Conservation (phyloP, 176 grass and related monocot species). For the Tillandsia fasciculata region DNA sequence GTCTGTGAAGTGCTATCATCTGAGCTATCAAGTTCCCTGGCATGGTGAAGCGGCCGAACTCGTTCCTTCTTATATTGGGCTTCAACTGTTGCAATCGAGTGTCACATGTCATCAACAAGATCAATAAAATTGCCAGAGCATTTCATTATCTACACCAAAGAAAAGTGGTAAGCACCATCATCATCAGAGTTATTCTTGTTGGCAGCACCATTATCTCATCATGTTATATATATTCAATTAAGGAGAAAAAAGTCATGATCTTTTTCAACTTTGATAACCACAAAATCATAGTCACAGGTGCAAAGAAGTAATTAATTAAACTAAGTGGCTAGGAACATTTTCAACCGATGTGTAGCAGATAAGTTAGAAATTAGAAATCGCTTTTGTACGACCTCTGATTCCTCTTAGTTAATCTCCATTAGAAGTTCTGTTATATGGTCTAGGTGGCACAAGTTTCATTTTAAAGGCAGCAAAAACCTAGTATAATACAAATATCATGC, state of each 20-base stretch:
- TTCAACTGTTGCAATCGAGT: constrained; percentile 6
- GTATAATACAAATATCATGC: background rate
- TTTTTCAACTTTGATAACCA: no score
- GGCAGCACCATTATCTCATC: background rate
- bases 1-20: constrained; percentile 31
- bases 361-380: background rate
- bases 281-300: no score
- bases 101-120: background rate
- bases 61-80: constrained; percentile 44
- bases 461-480: background rate
- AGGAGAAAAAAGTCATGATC: no score
- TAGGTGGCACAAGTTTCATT: background rate
- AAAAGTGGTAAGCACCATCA: background rate
- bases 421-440: background rate
- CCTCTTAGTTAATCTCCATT: background rate
- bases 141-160: constrained; percentile 28
- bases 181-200: background rate
- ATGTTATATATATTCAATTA: background rate
- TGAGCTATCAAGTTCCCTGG: constrained; percentile 57
- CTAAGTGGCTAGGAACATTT: background rate
- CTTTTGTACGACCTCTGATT: background rate
- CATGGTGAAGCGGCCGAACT: constrained; percentile 30
- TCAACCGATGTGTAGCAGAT: background rate
- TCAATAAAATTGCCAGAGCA: background rate
- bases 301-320: no score